A percentile compares a stretch with the other conserved stretches of the same genome.
These are phyloP conservation scores for Tricholoma matsutake DNA, from an alignment of 768 basidiomycete species.

Conservation along the genomic window DNA sequence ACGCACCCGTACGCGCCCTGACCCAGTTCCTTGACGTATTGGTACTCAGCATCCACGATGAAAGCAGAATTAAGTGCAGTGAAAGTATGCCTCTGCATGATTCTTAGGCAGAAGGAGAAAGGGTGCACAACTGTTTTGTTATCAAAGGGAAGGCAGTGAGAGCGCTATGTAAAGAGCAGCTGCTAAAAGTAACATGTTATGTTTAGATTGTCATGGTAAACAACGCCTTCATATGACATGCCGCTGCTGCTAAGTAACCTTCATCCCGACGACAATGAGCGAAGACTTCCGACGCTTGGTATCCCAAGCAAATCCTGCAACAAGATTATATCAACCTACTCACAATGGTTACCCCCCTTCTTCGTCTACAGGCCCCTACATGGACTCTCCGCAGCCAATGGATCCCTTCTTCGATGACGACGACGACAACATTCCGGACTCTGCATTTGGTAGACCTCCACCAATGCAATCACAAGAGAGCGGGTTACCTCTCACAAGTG, in stretches of 20 bases:
- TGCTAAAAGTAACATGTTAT: neutral
- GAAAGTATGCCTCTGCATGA: constrained; percentile 76
- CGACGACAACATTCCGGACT: constrained; percentile 67
- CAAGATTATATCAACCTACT: constrained; percentile 48
- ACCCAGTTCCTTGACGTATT: constrained; percentile 95
- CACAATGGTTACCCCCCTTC: constrained; percentile 61
- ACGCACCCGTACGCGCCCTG: constrained; percentile 96
- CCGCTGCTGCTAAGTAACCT: neutral
- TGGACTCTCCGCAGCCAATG: constrained; percentile 50
- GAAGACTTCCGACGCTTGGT: constrained; percentile 77
- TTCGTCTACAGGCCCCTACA: constrained; percentile 36
- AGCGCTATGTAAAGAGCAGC: neutral
- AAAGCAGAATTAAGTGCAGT: constrained; percentile 83
- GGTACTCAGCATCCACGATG: constrained; percentile 84
- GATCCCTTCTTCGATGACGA: constrained; percentile 92
- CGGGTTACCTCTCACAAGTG: constrained; percentile 53
- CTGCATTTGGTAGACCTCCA: constrained; percentile 54
- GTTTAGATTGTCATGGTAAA: neutral
- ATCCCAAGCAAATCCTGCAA: constrained; percentile 66
- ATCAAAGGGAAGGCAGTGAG: too few relatives aligned
- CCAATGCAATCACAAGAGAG: constrained; percentile 54
- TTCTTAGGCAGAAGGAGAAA: constrained; percentile 13
- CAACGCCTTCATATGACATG: neutral
- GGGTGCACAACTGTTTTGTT: neutral
- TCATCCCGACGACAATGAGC: constrained; percentile 35